These are phyloP conservation scores for Hypomyces rosellus DNA, from an alignment of 2,329 filamentous ascomycete genomes.

Conservation along the genomic window DNA sequence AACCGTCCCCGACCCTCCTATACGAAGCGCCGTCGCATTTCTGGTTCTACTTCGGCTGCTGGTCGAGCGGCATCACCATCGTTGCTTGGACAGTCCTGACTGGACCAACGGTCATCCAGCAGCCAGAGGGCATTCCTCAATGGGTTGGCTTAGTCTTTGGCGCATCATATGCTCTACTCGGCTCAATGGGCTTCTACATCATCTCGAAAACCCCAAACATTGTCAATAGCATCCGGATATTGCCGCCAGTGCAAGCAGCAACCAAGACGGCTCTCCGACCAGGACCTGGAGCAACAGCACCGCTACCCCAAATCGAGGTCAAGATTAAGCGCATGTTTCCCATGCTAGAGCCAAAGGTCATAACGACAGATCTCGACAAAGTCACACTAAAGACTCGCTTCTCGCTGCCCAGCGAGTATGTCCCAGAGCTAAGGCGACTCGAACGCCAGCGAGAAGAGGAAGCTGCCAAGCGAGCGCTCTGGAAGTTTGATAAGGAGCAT, in stretches of 20 bases:
- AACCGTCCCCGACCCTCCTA: constrained; percentile 50
- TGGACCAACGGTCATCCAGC: constrained; percentile 25
- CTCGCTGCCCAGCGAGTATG: constrained; percentile 31
- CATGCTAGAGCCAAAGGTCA: constrained; percentile 37
- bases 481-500: constrained; percentile 48
- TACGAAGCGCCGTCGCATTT: constrained; percentile 61
- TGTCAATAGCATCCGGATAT: constrained; percentile 50
- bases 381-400: constrained; percentile 32
- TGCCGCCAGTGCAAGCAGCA: constrained; percentile 37
- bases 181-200: constrained; percentile 53
- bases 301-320: constrained; percentile 44
- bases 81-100: constrained; percentile 31
- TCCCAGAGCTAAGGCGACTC: constrained; percentile 28
- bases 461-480: constrained; percentile 30
- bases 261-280: constrained; percentile 11
- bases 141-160: constrained; percentile 55
- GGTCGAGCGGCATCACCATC: constrained; percentile 43
- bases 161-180: constrained; percentile 53
- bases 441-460: constrained; percentile 31
- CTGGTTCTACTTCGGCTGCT: constrained; percentile 55
- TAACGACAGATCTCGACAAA: constrained; percentile 29
- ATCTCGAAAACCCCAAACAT: constrained; percentile 51
- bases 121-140: constrained; percentile 43
- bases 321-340: constrained; percentile 45
- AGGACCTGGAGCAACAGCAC: constrained; percentile 11